Base-by-base conservation (phyloP, 768 basidiomycete species). In the Amanita polypyramis region DNA sequence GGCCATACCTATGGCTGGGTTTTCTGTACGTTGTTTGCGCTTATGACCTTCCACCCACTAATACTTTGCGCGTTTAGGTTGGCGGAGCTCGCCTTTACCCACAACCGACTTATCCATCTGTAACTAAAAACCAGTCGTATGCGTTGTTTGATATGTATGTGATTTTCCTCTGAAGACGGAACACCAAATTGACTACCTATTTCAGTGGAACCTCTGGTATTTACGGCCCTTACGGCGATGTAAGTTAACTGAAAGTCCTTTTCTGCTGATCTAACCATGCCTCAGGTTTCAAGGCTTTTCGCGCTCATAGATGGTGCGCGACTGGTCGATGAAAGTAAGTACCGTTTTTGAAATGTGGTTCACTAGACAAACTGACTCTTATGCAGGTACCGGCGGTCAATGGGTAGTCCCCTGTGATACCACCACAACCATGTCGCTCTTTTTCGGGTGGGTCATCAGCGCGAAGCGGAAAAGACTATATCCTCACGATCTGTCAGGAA, bases 391-490 rank as follows among this genome's bases (percentile, higher is more conserved):
- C 73, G 77, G 55, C 45, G 87, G 87, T 5, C 81, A 79, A 62
- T 90, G 85, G 84, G 84, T 72, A 15, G 61, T 89, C 29, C 87
- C 87, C 6, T 90, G 87, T 51, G 70, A 77, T 42, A 80, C 77
- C 1, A 63, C 68, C 9, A 62, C 73, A 32, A 70, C 73, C 0
- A 70, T 90, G 50, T 63, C 80, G 0, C 80, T 90, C 54, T 77
- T 73, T 25, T 85, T 90, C 55, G 82, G 81, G 86, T 83, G 53
- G 40, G 73, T 30, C 20, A 44, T 29, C 33, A 14, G 4, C 33
- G 14, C 6, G 25, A 14, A 8, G 17, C 42, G 14, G 14, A n/a
- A 38, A 11, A 25, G 17, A 23, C 14, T 25, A 11, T 40, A 20
- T 27, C 1, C 33, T 51, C 25, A 19, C 5, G 1, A 29, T 33